Percentiles rank a stretch among this genome's conserved stretches.
phyloP scores from a whole-genome alignment of 2,329 filamentous ascomycete genomes.

The Colletotrichum spinosum region DNA sequence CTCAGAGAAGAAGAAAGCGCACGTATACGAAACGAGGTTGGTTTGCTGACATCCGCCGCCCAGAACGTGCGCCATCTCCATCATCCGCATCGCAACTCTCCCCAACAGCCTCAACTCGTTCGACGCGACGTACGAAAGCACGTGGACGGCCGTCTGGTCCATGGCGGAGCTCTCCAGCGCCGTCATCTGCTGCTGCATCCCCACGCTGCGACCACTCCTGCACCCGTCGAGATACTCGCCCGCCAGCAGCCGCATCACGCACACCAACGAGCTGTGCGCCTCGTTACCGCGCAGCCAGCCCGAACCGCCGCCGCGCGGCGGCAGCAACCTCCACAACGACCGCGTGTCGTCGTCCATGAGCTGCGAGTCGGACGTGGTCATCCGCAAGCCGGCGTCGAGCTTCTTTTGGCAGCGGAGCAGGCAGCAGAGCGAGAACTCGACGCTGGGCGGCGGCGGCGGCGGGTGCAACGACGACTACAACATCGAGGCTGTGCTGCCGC shows the following conservation, averaged over 20 bases:
- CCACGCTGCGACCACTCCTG: constrained; percentile 48
- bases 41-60: not conserved
- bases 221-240: not conserved
- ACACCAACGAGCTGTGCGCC: not conserved
- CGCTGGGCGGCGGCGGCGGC: not conserved
- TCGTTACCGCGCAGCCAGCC: not conserved
- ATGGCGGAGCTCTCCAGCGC: constrained; percentile 54
- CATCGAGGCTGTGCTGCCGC: constrained; percentile 16
- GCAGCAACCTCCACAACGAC: not conserved
- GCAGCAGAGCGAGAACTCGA: constrained; percentile 24
- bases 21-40: too few relatives aligned
- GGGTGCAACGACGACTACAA: constrained; percentile 25
- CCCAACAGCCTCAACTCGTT: constrained; percentile 40
- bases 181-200: constrained; percentile 53
- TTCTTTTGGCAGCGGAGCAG: constrained; percentile 27
- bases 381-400: constrained; percentile 19
- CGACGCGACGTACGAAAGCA: constrained; percentile 49
- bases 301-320: too few relatives aligned
- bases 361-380: constrained; percentile 14
- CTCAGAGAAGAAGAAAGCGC: not conserved
- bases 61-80: constrained; percentile 32
- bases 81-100: constrained; percentile 47
- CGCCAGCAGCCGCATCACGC: not conserved
- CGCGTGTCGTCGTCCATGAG: constrained; percentile 18
- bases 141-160: constrained; percentile 49